Percentiles rank a stretch among this genome's conserved stretches.
phyloP scores from a whole-genome alignment of 805 yeast genomes.

The Suhomyces pyralidae region DNA sequence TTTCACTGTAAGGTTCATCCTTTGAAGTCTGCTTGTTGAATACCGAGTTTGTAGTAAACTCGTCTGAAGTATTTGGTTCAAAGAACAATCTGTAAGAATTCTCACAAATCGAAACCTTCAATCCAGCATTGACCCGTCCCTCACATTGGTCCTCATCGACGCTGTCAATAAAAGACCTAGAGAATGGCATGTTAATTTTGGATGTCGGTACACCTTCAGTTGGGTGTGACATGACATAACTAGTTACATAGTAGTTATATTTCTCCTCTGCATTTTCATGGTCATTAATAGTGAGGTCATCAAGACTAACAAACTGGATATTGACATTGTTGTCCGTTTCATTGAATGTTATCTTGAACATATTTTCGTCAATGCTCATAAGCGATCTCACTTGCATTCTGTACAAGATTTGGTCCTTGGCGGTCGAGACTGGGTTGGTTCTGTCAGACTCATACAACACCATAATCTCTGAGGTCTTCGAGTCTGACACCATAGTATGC shows the following conservation, averaged over 20 bases:
- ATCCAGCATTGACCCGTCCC: constrained; percentile 64
- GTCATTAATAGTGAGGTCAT: constrained; percentile 73
- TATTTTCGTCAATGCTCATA: constrained; percentile 79
- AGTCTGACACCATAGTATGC: constrained; percentile 78
- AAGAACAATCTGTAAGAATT: constrained; percentile 79
- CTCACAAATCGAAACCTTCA: constrained; percentile 75
- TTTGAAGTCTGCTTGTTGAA: constrained; percentile 38
- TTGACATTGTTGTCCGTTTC: constrained; percentile 50
- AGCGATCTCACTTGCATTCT: constrained; percentile 81
- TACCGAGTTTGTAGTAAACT: constrained; percentile 61
- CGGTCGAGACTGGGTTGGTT: constrained; percentile 56
- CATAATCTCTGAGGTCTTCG: constrained; percentile 76
- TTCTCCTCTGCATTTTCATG: constrained; percentile 74
- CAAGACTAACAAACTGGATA: constrained; percentile 82
- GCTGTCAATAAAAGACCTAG: constrained; percentile 54
- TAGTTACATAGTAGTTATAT: constrained; percentile 92
- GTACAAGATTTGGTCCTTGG: constrained; percentile 85
- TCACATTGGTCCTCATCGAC: constrained; percentile 56
- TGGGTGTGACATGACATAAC: constrained; percentile 91
- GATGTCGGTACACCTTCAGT: constrained; percentile 91
- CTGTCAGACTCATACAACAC: constrained; percentile 82
- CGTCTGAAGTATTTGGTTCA: constrained; percentile 76
- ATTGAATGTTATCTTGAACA: constrained; percentile 82
- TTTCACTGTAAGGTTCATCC: constrained; percentile 23
- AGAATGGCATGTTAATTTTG: constrained; percentile 74